These are phyloP conservation scores for Saksenaea oblongispora DNA, from an alignment of 371 early-diverging fungal species.

Conservation along the genomic window DNA sequence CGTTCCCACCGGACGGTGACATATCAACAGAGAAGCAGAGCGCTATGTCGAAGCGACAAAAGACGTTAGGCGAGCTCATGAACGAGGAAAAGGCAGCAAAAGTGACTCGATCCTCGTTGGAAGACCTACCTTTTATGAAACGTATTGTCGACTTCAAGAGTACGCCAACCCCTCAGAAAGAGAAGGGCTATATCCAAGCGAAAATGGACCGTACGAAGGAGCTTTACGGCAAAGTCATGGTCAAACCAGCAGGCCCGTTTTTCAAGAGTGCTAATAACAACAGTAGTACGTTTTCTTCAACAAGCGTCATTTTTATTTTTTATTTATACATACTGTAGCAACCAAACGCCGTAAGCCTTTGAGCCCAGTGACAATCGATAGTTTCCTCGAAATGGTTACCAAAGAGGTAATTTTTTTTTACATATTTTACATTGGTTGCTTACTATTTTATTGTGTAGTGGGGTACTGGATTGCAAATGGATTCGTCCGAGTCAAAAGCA, in stretches of 20 bases:
- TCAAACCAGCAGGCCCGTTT: background rate
- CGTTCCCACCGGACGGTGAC: background rate
- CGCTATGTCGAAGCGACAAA: background rate
- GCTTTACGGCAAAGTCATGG: background rate
- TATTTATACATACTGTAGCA: background rate
- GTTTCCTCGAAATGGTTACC: conserved; percentile 1
- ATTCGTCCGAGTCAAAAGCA: background rate
- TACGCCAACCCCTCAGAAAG: background rate
- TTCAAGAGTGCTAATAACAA: background rate
- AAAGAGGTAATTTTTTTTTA: background rate
- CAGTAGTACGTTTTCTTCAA: background rate
- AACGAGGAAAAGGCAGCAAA: background rate
- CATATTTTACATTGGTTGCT: too few relatives aligned
- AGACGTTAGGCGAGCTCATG: background rate
- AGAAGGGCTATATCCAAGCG: background rate
- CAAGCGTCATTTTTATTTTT: background rate
- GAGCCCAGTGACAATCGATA: background rate
- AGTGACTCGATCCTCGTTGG: background rate
- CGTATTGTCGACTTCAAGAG: background rate
- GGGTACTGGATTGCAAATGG: background rate
- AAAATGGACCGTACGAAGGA: background rate
- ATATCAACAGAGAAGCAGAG: background rate
- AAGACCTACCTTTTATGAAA: background rate
- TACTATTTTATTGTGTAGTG: background rate
- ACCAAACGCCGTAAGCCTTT: background rate